Evolutionary conservation across 176 grass and related monocot species (phyloP).

Genomic region (Pharus latifolius): DNA sequence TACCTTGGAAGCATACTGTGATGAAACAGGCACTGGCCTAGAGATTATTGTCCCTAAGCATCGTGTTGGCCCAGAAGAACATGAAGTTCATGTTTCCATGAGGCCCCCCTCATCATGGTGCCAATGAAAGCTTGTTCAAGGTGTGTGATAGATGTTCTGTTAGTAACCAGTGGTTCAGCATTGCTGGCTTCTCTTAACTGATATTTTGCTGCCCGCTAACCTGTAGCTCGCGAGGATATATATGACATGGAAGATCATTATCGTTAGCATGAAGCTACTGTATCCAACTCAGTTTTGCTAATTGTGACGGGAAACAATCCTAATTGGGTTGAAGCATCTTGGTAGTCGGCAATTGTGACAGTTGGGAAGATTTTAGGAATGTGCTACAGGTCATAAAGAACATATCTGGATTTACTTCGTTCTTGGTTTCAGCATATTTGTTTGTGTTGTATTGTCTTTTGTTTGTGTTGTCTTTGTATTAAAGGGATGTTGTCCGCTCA

Average conservation of each 20-base stretch:
- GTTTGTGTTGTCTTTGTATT: slow-evolving; percentile 2
- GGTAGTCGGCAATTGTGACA: slow-evolving; percentile 20
- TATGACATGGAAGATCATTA: slow-evolving; percentile 1
- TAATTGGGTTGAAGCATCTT: slow-evolving; percentile 27
- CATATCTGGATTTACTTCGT: slow-evolving; percentile 14
- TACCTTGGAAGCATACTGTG: slow-evolving; percentile 72
- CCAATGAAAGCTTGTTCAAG: slow-evolving; percentile 37
- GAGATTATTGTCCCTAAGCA: slow-evolving; percentile 90
- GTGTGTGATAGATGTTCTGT: slow-evolving; percentile 22
- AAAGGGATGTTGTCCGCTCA: background rate
- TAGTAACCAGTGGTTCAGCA: slow-evolving; percentile 1
- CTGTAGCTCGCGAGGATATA: slow-evolving; percentile 21
- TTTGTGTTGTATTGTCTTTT: slow-evolving; percentile 10
- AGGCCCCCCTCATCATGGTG: slow-evolving; percentile 63
- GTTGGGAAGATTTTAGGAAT: slow-evolving; percentile 13
- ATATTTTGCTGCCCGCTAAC: slow-evolving; percentile 37
- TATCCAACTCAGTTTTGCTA: slow-evolving; percentile 43
- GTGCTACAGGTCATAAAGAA: slow-evolving; percentile 20
- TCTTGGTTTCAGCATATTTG: slow-evolving; percentile 3
- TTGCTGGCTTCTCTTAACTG: slow-evolving; percentile 8
- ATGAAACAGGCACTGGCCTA: slow-evolving; percentile 65
- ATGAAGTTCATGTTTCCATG: slow-evolving; percentile 91
- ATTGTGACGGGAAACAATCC: slow-evolving; percentile 9
- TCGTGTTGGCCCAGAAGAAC: slow-evolving; percentile 83
- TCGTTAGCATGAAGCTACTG: slow-evolving; percentile 2